phyloP scores from a whole-genome alignment of 1,284 basidiomycete species.

The Meira nashicola region DNA sequence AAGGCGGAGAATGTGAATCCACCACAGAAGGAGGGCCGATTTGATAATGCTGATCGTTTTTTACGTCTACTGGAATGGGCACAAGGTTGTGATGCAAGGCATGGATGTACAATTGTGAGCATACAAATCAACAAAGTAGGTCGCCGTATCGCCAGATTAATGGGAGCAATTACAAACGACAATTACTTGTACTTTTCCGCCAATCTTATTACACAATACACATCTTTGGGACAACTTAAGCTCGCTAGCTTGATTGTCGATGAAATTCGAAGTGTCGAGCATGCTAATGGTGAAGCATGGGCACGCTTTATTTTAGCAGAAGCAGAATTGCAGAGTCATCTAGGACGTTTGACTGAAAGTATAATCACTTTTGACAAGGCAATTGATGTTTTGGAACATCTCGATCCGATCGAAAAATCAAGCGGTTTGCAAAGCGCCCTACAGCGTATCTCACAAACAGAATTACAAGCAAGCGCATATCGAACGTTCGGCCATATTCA shows the following conservation, averaged over 20 bases:
- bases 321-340: slow-evolving; percentile 1
- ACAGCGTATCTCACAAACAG: neutral
- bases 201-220: slow-evolving; percentile 2
- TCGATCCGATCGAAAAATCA: neutral
- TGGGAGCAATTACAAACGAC: neutral
- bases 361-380: neutral
- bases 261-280: neutral
- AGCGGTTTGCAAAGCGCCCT: neutral
- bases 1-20: too few species aligned
- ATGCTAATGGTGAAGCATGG: neutral
- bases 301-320: neutral
- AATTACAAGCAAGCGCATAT: neutral
- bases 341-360: neutral
- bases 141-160: neutral
- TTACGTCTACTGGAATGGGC: neutral
- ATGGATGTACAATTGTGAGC: too few species aligned
- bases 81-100: too few species aligned
- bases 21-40: too few species aligned
- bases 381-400: neutral
- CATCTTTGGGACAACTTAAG: neutral
- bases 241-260: neutral
- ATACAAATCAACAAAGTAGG: too few species aligned
- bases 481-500: neutral
- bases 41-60: slow-evolving; percentile 1
- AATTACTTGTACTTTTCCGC: neutral